phyloP scores from a whole-genome alignment of 2,329 filamentous ascomycete species.

The Aspergillus hiratsukae region DNA sequence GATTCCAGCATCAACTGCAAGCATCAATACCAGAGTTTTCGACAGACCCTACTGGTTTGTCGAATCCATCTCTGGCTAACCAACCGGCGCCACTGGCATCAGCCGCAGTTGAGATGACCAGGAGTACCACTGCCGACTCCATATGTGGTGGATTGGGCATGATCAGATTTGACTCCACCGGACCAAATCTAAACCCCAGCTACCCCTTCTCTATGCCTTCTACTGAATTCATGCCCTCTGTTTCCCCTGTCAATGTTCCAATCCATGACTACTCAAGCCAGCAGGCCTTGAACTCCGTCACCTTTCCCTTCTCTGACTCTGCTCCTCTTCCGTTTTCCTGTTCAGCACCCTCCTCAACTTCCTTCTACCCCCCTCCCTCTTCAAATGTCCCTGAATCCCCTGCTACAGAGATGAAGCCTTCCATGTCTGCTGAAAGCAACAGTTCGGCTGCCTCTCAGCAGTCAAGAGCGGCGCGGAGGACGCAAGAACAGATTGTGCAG shows the following conservation, averaged over 20 bases:
- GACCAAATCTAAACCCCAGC: constrained; percentile 31
- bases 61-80: constrained; percentile 17
- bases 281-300: constrained; percentile 16
- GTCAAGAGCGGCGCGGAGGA: constrained; percentile 44
- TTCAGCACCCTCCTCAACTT: constrained; percentile 32
- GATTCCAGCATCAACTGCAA: constrained; percentile 20
- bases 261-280: constrained; percentile 22
- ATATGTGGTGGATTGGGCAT: constrained; percentile 41
- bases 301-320: constrained; percentile 30
- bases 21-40: constrained; percentile 16
- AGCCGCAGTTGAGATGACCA: constrained; percentile 40
- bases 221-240: constrained; percentile 23
- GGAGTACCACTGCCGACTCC: constrained; percentile 43
- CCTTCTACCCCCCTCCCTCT: constrained; percentile 22
- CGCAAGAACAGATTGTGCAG: constrained; percentile 47
- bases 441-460: constrained; percentile 40
- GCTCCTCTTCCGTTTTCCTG: constrained; percentile 31
- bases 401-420: constrained; percentile 48
- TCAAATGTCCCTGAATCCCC: constrained; percentile 34
- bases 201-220: constrained; percentile 26
- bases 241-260: constrained; percentile 27
- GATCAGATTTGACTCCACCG: constrained; percentile 42
- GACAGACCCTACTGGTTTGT: constrained; percentile 3
- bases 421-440: constrained; percentile 45
- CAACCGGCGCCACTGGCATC: constrained; percentile 22